Conservation (phyloP, 805 yeast genomes). For the Sugiyamaella lignohabitans region DNA sequence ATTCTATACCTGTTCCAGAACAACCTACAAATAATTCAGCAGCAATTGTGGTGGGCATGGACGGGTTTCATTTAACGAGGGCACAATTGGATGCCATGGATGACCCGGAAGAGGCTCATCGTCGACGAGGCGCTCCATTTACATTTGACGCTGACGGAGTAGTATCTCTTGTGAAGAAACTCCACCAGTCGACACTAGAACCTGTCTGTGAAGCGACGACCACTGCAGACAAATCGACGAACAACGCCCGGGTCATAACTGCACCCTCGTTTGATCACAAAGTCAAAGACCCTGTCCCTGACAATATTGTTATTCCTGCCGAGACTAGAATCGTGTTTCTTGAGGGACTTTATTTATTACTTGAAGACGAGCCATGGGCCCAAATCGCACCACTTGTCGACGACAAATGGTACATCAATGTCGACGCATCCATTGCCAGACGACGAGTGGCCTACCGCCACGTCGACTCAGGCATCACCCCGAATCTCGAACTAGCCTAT, state of each 20-base stretch:
- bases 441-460: slow-evolving; percentile 64
- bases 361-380: slow-evolving; percentile 56
- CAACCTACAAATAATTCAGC: slow-evolving; percentile 9
- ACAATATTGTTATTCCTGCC: slow-evolving; percentile 42
- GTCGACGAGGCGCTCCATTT: slow-evolving; percentile 75
- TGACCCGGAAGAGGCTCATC: slow-evolving; percentile 51
- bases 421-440: slow-evolving; percentile 41
- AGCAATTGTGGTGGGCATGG: slow-evolving; percentile 52
- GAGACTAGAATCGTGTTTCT: slow-evolving; percentile 51
- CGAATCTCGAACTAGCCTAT: slow-evolving; percentile 31
- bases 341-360: slow-evolving; percentile 70
- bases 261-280: slow-evolving; percentile 73
- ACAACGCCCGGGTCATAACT: slow-evolving; percentile 12
- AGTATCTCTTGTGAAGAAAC: slow-evolving; percentile 30
- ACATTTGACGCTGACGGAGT: slow-evolving; percentile 66
- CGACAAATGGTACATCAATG: slow-evolving; percentile 42
- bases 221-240: not conserved
- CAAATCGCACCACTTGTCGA: slow-evolving; percentile 37
- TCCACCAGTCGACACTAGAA: slow-evolving; percentile 20
- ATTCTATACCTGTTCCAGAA: too few species aligned
- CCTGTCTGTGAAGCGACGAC: too few species aligned
- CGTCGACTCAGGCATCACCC: slow-evolving; percentile 34
- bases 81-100: slow-evolving; percentile 41
- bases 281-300: slow-evolving; percentile 55
- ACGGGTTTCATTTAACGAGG: slow-evolving; percentile 67